Evolutionary conservation across 2,329 filamentous ascomycete species (phyloP).

Genomic region (Aspergillus piperis): DNA sequence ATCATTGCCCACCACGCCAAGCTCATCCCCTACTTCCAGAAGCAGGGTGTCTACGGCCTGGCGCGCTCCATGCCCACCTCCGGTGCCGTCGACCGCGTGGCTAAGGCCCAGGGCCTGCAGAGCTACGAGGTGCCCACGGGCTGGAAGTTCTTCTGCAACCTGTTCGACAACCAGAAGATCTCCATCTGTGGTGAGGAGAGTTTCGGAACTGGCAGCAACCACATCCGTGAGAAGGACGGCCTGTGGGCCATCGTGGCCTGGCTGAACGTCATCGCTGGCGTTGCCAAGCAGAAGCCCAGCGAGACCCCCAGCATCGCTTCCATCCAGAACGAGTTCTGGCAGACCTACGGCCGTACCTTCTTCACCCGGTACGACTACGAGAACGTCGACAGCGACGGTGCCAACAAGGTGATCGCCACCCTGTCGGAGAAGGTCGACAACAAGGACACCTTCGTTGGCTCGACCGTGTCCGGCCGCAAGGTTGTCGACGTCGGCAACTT

Average conservation of each 20-base stretch:
- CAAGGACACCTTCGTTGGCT: slow-evolving; percentile 76
- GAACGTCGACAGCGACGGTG: slow-evolving; percentile 85
- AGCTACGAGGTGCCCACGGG: slow-evolving; percentile 97
- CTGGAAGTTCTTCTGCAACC: slow-evolving; percentile 98
- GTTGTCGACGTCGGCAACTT: slow-evolving; percentile 93
- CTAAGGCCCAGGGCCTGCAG: slow-evolving; percentile 86
- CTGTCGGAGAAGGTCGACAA: slow-evolving; percentile 76
- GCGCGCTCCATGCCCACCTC: slow-evolving; percentile 98
- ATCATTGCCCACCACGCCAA: slow-evolving; percentile 98
- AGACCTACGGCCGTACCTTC: slow-evolving; percentile 92
- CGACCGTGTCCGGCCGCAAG: slow-evolving; percentile 77
- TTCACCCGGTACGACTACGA: slow-evolving; percentile 99
- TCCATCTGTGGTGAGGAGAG: slow-evolving; percentile 99
- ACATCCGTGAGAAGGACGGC: slow-evolving; percentile 98
- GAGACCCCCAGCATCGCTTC: slow-evolving; percentile 89
- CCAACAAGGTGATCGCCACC: slow-evolving; percentile 83
- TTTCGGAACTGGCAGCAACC: slow-evolving; percentile 96
- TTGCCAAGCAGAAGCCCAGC: slow-evolving; percentile 77
- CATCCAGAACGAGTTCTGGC: slow-evolving; percentile 98
- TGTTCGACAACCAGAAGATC: slow-evolving; percentile 92
- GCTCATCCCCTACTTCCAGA: slow-evolving; percentile 97
- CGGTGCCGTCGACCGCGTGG: slow-evolving; percentile 91
- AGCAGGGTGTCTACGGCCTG: slow-evolving; percentile 92
- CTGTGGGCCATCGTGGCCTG: slow-evolving; percentile 97
- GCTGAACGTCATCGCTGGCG: slow-evolving; percentile 96